Base-by-base conservation (phyloP, 306 rosid species). In the Prinsepia uniflora region DNA sequence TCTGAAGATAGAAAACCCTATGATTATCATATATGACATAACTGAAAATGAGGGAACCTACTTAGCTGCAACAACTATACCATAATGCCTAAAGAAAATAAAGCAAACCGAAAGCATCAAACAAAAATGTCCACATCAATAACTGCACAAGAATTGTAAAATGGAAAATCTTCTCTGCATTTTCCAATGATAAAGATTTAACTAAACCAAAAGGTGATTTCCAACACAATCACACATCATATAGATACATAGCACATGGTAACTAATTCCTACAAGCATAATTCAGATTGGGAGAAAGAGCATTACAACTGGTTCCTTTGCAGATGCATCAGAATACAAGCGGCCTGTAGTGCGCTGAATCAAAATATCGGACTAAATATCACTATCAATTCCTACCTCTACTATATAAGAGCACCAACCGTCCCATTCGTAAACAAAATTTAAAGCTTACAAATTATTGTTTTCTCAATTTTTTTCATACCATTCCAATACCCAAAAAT, bases 311-410 rank as follows among this genome's bases (percentile, higher is more conserved):
- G 76, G 56, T 41, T 48, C 45, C 20, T 74, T 71, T 24, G 66
- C 62, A 52, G 14, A 60, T 39, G 44, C 72, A 73, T 89, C 90
- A 89, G 73, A 92, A 80, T 77, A 73, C 19, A 46, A 92, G 85
- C 75, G 72, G 89, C 82, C 39, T 87, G 82, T 92, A 90, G 45
- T 67, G 84, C 36, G 70, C 67, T 39, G 92, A 84, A n/a, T 89
- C 83, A 5, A 89, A 24, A 44, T 54, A 70, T 70, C 65, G 22
- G 6, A 7, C 63, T 12, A 2, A 69, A 54, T 40, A 48, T 36
- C 7, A 50, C 22, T 42, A 46, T 48, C 54, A 43, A 70, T 7
- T 46, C 42, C 30, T 43, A 5, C 10, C 65, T 30, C 11, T 5
- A 42, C 6, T 36, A 20, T 12, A 41, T 1, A 55, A 13, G 17